A percentile compares a stretch with the other conserved stretches of the same genome.
phyloP scores from a whole-genome alignment of 345 rosid species.

The Dovyalis caffra region DNA sequence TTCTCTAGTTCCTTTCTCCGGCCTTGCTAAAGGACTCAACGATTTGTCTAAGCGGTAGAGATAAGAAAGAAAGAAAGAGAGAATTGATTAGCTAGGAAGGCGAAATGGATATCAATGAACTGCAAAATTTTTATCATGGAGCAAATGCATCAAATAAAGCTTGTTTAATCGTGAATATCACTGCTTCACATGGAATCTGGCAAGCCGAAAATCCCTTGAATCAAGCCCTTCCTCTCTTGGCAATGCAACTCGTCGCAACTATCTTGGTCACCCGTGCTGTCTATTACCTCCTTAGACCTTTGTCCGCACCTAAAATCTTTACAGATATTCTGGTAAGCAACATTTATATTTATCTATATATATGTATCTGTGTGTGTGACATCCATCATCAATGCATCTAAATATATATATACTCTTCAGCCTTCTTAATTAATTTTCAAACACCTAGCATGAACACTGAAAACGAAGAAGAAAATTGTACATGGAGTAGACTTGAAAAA shows the following conservation, averaged over 20 bases:
- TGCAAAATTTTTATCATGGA: slow-evolving; percentile 12
- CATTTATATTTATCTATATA: no score
- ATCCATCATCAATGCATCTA: background rate
- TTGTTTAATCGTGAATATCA: slow-evolving; percentile 15
- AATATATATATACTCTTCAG: no score
- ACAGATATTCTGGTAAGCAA: slow-evolving; percentile 31
- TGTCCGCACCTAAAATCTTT: slow-evolving; percentile 28
- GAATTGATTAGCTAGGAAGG: background rate
- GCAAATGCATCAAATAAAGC: background rate
- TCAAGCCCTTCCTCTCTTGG: slow-evolving; percentile 25
- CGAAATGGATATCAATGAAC: slow-evolving; percentile 17
- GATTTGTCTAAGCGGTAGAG: no score
- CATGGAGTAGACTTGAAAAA: no score
- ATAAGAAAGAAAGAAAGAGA: no score
- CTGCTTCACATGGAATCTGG: slow-evolving; percentile 25
- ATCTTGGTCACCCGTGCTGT: slow-evolving; percentile 12
- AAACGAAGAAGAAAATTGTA: no score
- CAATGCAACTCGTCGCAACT: slow-evolving; percentile 18
- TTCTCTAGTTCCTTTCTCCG: background rate
- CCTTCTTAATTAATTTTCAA: no score
- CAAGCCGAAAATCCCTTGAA: slow-evolving; percentile 23
- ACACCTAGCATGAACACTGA: no score
- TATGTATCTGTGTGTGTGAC: no score
- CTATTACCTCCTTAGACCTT: slow-evolving; percentile 30
- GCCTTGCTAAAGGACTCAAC: no score